These are phyloP conservation scores for Podospora tetraspora DNA, from an alignment of 495 filamentous ascomycete species.

Conservation along the genomic window DNA sequence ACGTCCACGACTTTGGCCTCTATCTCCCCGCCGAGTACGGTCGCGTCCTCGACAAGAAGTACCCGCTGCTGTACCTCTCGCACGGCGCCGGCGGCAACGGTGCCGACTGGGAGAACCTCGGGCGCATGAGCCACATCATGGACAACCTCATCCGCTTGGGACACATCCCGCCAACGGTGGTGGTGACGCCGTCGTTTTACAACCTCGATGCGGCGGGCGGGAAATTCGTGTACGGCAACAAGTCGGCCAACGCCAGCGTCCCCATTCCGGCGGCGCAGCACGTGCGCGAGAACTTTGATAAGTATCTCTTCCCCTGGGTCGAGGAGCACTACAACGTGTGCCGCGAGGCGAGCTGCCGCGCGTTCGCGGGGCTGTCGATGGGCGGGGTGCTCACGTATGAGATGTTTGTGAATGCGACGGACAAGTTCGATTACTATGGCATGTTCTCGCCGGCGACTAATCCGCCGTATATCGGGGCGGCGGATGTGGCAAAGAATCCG, in stretches of 20 bases:
- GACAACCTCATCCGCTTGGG: conserved; percentile 32
- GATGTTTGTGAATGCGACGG: conserved; percentile 34
- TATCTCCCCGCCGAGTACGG: conserved; percentile 33
- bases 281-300: conserved; percentile 30
- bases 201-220: conserved; percentile 24
- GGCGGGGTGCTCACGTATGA: conserved; percentile 32
- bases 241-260: conserved; percentile 9
- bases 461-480: conserved; percentile 20
- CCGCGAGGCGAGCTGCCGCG: conserved; percentile 23
- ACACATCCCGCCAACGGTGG: conserved; percentile 31
- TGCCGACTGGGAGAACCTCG: conserved; percentile 33
- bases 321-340: conserved; percentile 23
- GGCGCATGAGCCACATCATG: conserved; percentile 29
- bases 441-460: conserved; percentile 30
- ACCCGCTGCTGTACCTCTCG: conserved; percentile 32
- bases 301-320: conserved; percentile 30
- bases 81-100: conserved; percentile 26
- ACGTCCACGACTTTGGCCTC: conserved; percentile 28
- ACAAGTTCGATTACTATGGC: conserved; percentile 29
- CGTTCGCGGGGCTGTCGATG: conserved; percentile 30
- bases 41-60: conserved; percentile 18
- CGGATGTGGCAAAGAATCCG: conserved; percentile 20
- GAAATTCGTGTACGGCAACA: conserved; percentile 28
- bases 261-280: conserved; percentile 15
- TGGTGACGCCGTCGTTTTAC: conserved; percentile 32